These are phyloP conservation scores for Globisporangium viniferum DNA, from an alignment of 352 stramenopile species.

Conservation along the genomic window DNA sequence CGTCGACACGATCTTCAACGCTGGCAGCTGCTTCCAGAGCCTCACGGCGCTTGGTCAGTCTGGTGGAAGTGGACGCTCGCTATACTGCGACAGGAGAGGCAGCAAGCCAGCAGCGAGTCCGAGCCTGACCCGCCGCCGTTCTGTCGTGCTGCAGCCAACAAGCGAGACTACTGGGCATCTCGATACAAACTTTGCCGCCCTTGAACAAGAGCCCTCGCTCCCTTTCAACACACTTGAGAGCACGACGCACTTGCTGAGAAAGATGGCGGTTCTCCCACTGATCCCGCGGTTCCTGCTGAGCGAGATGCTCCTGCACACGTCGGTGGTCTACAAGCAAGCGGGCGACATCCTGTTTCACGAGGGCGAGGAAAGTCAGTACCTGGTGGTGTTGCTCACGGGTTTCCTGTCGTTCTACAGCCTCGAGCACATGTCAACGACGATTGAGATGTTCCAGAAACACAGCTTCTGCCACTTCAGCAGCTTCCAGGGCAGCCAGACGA, in stretches of 20 bases:
- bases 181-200: not conserved
- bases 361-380: slow-evolving; percentile 23
- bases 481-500: slow-evolving; percentile 31
- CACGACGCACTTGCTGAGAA: slow-evolving; percentile 33
- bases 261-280: slow-evolving; percentile 31
- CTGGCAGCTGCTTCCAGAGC: slow-evolving; percentile 35
- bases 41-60: slow-evolving; percentile 7
- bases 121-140: not conserved
- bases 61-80: not conserved
- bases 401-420: slow-evolving; percentile 62
- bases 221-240: slow-evolving; percentile 22
- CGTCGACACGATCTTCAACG: slow-evolving; percentile 31
- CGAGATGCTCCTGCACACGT: slow-evolving; percentile 31
- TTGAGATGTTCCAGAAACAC: slow-evolving; percentile 65
- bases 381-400: slow-evolving; percentile 48
- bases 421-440: slow-evolving; percentile 49
- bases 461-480: slow-evolving; percentile 45
- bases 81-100: not conserved
- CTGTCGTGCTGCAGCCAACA: not conserved
- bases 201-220: not conserved
- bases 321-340: slow-evolving; percentile 33
- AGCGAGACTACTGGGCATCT: not conserved
- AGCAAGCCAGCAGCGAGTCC: not conserved
- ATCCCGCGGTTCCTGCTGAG: slow-evolving; percentile 40
- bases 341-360: slow-evolving; percentile 63